A percentile compares a stretch with the other conserved stretches of the same genome.
phyloP scores from a whole-genome alignment of 2,329 filamentous ascomycete genomes.

The Xylaria digitata region DNA sequence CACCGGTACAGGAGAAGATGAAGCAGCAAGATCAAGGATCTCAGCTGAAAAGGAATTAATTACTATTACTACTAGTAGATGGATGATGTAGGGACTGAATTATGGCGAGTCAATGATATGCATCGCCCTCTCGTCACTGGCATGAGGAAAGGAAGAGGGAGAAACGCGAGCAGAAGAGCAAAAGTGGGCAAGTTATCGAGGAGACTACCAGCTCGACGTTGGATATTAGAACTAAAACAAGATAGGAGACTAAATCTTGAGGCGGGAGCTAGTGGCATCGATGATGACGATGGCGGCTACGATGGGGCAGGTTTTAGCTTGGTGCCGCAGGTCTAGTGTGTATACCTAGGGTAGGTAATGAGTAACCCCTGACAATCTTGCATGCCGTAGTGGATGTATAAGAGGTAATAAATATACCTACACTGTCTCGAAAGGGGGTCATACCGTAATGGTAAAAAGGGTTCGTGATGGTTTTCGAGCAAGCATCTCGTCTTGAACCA shows the following conservation, averaged over 20 bases:
- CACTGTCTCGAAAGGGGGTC: neutral
- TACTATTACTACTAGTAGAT: constrained; percentile 25
- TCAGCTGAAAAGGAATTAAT: constrained; percentile 2
- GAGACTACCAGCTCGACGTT: neutral
- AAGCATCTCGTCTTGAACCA: too few species aligned
- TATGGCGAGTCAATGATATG: constrained; percentile 4
- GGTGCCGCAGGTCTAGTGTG: neutral
- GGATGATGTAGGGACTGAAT: neutral
- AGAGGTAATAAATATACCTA: too few species aligned
- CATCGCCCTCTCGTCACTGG: neutral
- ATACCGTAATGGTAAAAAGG: too few species aligned
- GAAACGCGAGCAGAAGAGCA: neutral
- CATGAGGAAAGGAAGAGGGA: constrained; percentile 11
- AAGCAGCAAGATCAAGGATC: neutral
- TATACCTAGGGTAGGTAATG: too few species aligned
- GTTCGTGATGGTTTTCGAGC: too few species aligned
- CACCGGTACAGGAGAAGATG: neutral
- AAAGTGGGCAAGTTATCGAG: constrained; percentile 16
- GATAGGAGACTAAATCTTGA: constrained; percentile 13
- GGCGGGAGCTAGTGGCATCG: constrained; percentile 23
- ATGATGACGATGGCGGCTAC: constrained; percentile 43
- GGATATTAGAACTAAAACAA: neutral
- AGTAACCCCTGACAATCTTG: neutral
- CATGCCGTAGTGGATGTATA: neutral
- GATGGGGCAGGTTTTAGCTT: constrained; percentile 22